Base-by-base conservation (phyloP, 345 rosid genomes). In the Sonneratia alba region DNA sequence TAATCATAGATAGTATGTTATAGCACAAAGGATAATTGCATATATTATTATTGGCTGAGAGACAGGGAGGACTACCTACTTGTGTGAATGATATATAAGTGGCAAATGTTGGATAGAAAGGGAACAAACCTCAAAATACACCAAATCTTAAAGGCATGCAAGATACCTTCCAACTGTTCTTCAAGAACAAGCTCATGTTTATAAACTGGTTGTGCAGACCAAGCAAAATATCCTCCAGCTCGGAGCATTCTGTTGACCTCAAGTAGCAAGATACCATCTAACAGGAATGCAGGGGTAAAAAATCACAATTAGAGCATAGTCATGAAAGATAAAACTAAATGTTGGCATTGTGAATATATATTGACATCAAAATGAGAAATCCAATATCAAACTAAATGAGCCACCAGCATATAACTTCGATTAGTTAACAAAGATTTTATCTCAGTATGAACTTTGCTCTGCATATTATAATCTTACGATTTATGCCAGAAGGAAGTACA, bases 161-260 rank as follows among this genome's bases (percentile, higher is more conserved):
- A 18, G 36, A 75, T 86, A 92, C 99, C 99, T 88, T 84, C 84
- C 99, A 98, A 95, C 75, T 92, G 99, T 78, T 92, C 88, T 84
- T 90, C 91, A 62, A 92, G 86, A 53, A 77, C 74, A 75, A 76
- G 79, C 76, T 95, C 98, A 56, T 95, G 99, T 83, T 90, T 95
- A 79, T 95, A 95, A 72, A 95, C 99, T 62, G 98, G 99, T 68
- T 92, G 99, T 59, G 98, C 97, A 13, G 99, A 96, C 99, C 98
- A 94, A 73, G 88, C 90, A 87, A 95, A 95, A 83, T 88, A 90
- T 81, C 98, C 98, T 72, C 99, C 99, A 18, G 90, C 87, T 66
- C 97, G 85, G 32, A 95, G 96, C 88, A 95, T 80, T 84, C 99
- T 84, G 81, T 92, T 92, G 79, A 91, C 94, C 87, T 92, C 98